Conservation (phyloP, 2,329 filamentous ascomycete species). For the Aureobasidium lini region DNA sequence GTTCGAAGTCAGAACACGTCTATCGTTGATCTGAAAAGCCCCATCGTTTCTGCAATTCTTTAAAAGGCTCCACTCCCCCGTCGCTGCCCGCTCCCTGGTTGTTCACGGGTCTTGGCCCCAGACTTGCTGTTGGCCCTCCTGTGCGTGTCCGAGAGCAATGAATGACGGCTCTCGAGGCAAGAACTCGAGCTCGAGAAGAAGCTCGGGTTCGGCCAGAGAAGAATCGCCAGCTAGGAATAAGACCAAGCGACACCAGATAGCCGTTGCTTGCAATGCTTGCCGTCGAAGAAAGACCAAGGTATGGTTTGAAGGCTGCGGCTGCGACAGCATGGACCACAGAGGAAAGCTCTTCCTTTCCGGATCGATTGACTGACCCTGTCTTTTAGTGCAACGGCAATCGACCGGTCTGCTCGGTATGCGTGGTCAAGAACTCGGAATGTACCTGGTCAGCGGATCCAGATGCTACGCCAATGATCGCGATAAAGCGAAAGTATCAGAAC, state of each 20-base stretch:
- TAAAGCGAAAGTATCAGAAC: conserved; percentile 13
- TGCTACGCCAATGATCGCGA: conserved; percentile 13
- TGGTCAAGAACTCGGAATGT: conserved; percentile 6
- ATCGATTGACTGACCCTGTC: neutral
- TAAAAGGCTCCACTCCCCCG: neutral
- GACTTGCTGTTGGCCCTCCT: neutral
- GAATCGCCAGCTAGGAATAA: conserved; percentile 1
- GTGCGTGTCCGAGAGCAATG: neutral
- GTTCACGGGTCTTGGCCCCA: neutral
- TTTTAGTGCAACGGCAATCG: conserved; percentile 7
- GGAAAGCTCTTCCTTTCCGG: neutral
- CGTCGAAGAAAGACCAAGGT: conserved; percentile 14
- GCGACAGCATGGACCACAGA: neutral
- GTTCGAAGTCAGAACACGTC: neutral
- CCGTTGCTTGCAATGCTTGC: conserved; percentile 15
- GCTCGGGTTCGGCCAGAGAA: conserved; percentile 23
- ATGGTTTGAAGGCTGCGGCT: neutral
- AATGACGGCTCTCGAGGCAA: neutral
- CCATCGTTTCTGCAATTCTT: neutral
- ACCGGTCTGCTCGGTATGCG: conserved; percentile 6
- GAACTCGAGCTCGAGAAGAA: conserved; percentile 15
- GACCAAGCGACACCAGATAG: conserved; percentile 14
- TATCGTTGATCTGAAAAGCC: neutral
- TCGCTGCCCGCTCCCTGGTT: neutral
- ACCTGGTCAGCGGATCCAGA: conserved; percentile 14